Base-by-base conservation (phyloP, 2,329 filamentous ascomycete genomes). In the Pseudocercospora ulei region DNA sequence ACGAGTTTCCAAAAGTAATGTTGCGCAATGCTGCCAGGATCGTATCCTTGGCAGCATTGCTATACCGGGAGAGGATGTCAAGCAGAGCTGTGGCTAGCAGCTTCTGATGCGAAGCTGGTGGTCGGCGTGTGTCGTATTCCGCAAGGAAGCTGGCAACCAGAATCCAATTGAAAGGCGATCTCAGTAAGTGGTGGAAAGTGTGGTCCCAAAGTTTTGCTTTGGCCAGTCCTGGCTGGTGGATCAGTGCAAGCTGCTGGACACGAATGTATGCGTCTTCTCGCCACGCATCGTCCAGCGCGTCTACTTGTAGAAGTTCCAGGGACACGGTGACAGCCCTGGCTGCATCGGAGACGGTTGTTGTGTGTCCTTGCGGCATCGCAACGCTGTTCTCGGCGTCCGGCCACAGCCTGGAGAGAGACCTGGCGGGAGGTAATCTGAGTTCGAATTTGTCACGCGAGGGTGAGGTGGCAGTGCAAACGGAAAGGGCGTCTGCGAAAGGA, bases 401-500 rank as follows among this genome's bases (percentile, higher is more conserved):
- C 57, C 54, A 66, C 23, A 62, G 57, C 29, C 51, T 59, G 39
- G 44, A 58, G 12, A 62, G 60, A 40, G 56, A 60, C 28, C 57
- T 57, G 9, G 60, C 60, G 22, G 65, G 58, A 13, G 67, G 66
- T 11, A 68, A 38, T 9, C 45, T 48, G 9, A 63, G 35, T 11
- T 47, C 51, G 25, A 63, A 55, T 5, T 48, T 38, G 5, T 42
- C 22, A 19, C 11, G 33, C 8, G 47, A 35, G 3, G 26, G 30
- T 22, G 44, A 36, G 2, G 51, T 38, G 20, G 43, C 44, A 41
- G 70, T 65, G 24, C 72, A 47, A 9, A 62, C 60, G 38, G 50
- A 50, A 8, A 71, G 37, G 8, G 70, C 61, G 48, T 67, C 71
- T 74, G 48, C 24, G 29, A 41, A 14, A 34, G 47, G 28, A 42